phyloP scores from a whole-genome alignment of 2,329 filamentous ascomycete genomes.

The Stromatinia cepivora region DNA sequence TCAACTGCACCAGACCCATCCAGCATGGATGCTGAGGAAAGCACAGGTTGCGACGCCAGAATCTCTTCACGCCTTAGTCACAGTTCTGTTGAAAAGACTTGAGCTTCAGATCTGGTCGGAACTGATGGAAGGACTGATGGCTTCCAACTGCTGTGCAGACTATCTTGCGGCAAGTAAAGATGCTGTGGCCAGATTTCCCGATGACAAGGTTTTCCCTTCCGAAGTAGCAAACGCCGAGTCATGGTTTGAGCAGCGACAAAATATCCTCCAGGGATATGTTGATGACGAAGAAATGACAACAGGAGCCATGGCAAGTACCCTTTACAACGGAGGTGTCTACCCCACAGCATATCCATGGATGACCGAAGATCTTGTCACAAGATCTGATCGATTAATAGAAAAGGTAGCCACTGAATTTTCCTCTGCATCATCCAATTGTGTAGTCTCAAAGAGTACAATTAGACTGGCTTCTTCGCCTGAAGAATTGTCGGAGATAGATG shows the following conservation, averaged over 20 bases:
- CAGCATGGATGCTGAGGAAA: conserved; percentile 32
- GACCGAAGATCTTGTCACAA: conserved; percentile 29
- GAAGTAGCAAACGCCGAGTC: conserved; percentile 35
- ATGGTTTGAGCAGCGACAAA: conserved; percentile 32
- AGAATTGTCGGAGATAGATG: conserved; percentile 31
- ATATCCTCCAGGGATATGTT: conserved; percentile 28
- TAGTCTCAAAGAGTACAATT: conserved; percentile 33
- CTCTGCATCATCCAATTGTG: conserved; percentile 32
- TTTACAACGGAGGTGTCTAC: conserved; percentile 35
- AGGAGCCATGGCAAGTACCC: conserved; percentile 24
- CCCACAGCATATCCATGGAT: conserved; percentile 36
- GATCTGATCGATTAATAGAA: conserved; percentile 30
- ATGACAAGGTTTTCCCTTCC: conserved; percentile 35
- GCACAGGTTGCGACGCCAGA: conserved; percentile 32
- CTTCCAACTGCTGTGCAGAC: conserved; percentile 36
- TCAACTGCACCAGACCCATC: conserved; percentile 34
- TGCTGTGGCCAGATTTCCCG: conserved; percentile 34
- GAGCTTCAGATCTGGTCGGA: conserved; percentile 38
- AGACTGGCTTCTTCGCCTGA: conserved; percentile 15
- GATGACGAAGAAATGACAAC: conserved; percentile 30
- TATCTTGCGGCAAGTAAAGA: conserved; percentile 33
- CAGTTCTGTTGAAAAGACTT: conserved; percentile 33
- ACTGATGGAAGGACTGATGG: conserved; percentile 37
- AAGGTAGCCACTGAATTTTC: conserved; percentile 32
- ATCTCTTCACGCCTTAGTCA: conserved; percentile 28